phyloP scores from a whole-genome alignment of 495 filamentous ascomycete genomes.

The Hamigera avellanea region DNA sequence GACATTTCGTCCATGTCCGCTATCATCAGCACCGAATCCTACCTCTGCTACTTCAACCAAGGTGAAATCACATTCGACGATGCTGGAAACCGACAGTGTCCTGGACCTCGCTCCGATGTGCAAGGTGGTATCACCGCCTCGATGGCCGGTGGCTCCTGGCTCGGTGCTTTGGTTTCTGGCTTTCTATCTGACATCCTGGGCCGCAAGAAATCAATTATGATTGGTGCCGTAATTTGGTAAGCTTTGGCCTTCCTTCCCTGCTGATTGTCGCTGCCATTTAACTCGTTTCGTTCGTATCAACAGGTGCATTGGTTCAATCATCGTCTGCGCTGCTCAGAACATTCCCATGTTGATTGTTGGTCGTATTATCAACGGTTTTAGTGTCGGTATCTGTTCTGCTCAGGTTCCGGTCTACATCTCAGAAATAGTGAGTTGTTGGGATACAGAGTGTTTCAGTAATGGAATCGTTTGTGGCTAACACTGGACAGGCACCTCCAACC shows the following conservation, averaged over 20 bases:
- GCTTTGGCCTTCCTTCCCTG: constrained; percentile 2
- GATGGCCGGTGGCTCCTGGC: constrained; percentile 66
- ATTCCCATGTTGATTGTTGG: constrained; percentile 64
- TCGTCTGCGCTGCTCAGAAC: constrained; percentile 61
- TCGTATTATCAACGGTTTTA: constrained; percentile 65
- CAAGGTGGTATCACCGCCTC: constrained; percentile 54
- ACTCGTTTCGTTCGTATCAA: constrained; percentile 4
- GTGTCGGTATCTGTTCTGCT: constrained; percentile 67
- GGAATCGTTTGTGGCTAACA: too few species aligned
- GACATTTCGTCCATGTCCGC: constrained; percentile 78
- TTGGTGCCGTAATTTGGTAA: constrained; percentile 54
- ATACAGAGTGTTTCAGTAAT: too few species aligned
- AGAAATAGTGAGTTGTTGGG: constrained; percentile 42
- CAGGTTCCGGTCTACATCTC: constrained; percentile 73
- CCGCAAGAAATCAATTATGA: constrained; percentile 54
- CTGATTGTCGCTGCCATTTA: background rate
- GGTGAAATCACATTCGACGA: constrained; percentile 20
- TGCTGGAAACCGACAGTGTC: constrained; percentile 9
- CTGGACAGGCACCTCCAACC: constrained; percentile 40
- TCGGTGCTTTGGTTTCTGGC: constrained; percentile 59
- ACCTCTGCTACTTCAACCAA: constrained; percentile 55
- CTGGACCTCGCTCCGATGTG: constrained; percentile 24
- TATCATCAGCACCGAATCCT: constrained; percentile 26
- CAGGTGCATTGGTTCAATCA: constrained; percentile 51
- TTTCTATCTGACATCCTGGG: constrained; percentile 55